Evolutionary conservation across 495 filamentous ascomycete species (phyloP).

Genomic region (Aspergillus bertholletiae): DNA sequence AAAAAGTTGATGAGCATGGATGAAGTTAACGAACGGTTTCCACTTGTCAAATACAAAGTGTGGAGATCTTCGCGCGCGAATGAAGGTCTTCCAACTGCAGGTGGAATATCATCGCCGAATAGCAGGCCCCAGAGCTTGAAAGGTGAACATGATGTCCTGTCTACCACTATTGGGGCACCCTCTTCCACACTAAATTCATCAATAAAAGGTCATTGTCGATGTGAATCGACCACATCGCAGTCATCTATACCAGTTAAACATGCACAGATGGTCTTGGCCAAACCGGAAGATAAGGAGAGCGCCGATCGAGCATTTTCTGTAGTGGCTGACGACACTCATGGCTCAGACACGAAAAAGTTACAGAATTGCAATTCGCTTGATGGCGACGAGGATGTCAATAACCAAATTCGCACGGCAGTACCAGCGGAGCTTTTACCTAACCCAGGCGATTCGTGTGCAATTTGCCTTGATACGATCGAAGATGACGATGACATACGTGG

Average conservation of each 20-base stretch:
- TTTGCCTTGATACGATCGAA: constrained; percentile 90
- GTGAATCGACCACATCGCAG: constrained; percentile 14
- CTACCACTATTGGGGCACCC: constrained; percentile 9
- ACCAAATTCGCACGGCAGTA: constrained; percentile 78
- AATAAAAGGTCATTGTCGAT: constrained; percentile 17
- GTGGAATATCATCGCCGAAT: constrained; percentile 74
- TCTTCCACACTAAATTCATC: constrained; percentile 8
- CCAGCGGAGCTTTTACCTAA: constrained; percentile 77
- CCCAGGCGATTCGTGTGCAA: constrained; percentile 94
- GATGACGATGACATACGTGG: constrained; percentile 95
- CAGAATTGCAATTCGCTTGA: constrained; percentile 37
- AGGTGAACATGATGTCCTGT: constrained; percentile 11
- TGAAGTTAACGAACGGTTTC: constrained; percentile 96
- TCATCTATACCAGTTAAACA: constrained; percentile 13
- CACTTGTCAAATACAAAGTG: constrained; percentile 89
- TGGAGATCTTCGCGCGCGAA: constrained; percentile 83
- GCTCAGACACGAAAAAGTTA: neutral
- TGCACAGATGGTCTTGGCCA: neutral
- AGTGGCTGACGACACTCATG: constrained; percentile 7
- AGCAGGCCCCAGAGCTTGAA: constrained; percentile 28
- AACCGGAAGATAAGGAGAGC: neutral
- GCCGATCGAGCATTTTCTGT: neutral
- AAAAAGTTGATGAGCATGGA: constrained; percentile 99
- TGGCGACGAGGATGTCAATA: constrained; percentile 75
- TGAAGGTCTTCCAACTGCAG: constrained; percentile 78